phyloP scores from a whole-genome alignment of 176 grass and related monocot species.

The Oryza coarctata region DNA sequence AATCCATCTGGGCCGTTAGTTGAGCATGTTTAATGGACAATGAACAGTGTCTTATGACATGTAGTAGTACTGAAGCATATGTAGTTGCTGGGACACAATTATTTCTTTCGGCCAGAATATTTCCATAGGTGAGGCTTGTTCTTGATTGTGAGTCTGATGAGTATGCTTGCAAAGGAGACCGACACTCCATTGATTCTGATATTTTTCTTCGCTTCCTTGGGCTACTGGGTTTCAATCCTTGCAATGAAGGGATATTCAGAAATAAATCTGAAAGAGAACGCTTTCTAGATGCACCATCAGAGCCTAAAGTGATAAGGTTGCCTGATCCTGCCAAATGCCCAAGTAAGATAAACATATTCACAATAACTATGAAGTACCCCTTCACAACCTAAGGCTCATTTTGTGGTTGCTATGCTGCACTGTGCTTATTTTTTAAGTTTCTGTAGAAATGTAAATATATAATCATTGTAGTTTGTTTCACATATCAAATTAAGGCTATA shows the following conservation, averaged over 20 bases:
- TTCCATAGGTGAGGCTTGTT: conserved; percentile 48
- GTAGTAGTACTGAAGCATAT: conserved; percentile 79
- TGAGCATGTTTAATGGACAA: conserved; percentile 96
- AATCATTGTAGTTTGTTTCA: background rate
- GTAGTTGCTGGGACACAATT: conserved; percentile 61
- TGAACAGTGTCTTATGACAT: conserved; percentile 82
- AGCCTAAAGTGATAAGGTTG: conserved; percentile 18
- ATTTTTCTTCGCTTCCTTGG: conserved; percentile 62
- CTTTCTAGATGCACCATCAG: conserved; percentile 62
- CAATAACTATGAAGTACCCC: background rate
- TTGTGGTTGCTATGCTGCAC: background rate
- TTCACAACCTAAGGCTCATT: background rate
- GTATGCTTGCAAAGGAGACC: conserved; percentile 44
- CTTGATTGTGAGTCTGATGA: conserved; percentile 45
- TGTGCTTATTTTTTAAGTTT: background rate
- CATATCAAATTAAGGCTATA: background rate
- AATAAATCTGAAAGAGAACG: conserved; percentile 69
- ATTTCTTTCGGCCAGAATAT: conserved; percentile 67
- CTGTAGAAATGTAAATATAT: background rate
- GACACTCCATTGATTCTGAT: conserved; percentile 40
- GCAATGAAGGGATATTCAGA: conserved; percentile 54
- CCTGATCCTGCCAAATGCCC: conserved; percentile 44
- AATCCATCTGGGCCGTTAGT: conserved; percentile 93
- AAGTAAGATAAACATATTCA: conserved; percentile 32
- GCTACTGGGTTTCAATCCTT: conserved; percentile 45